Percentiles rank a stretch among this genome's conserved stretches.
Evolutionary conservation across 768 basidiomycete species (phyloP).

Genomic region (Suillus hirtellus): DNA sequence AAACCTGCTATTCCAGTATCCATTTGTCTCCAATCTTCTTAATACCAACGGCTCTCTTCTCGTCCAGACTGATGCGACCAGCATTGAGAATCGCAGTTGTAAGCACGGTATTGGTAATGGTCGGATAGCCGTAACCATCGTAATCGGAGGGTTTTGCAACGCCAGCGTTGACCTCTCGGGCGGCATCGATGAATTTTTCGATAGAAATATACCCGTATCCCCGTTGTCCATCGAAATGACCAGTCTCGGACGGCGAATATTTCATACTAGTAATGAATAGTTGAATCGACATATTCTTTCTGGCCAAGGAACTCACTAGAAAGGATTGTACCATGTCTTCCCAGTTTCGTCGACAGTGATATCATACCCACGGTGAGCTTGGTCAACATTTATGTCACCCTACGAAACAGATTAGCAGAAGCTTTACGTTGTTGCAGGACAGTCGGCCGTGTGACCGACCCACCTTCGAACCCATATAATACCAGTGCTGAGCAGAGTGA

Average conservation of each 20-base stretch:
- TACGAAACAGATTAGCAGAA: slow-evolving; percentile 28
- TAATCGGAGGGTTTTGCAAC: slow-evolving; percentile 66
- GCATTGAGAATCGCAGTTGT: slow-evolving; percentile 90
- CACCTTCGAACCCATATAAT: slow-evolving; percentile 93
- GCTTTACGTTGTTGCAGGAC: slow-evolving; percentile 6
- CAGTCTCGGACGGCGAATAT: slow-evolving; percentile 88
- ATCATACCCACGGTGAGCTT: slow-evolving; percentile 93
- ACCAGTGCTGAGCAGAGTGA: slow-evolving; percentile 90
- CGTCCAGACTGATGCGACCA: slow-evolving; percentile 86
- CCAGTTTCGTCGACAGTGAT: slow-evolving; percentile 84
- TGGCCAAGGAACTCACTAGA: slow-evolving; percentile 62
- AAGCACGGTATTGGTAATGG: slow-evolving; percentile 84
- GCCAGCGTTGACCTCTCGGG: slow-evolving; percentile 75
- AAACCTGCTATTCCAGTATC: slow-evolving; percentile 58
- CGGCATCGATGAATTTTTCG: slow-evolving; percentile 89
- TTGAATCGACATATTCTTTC: slow-evolving; percentile 3
- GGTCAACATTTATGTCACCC: slow-evolving; percentile 92
- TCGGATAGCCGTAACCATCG: slow-evolving; percentile 80
- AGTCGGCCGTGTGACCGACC: slow-evolving; percentile 10
- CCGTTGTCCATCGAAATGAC: slow-evolving; percentile 92
- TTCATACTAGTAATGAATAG: slow-evolving; percentile 67
- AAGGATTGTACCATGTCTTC: slow-evolving; percentile 86
- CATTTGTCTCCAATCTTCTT: slow-evolving; percentile 63
- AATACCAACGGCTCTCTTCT: slow-evolving; percentile 82
- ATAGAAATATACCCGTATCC: slow-evolving; percentile 93